phyloP scores from a whole-genome alignment of 108 stramenopile genomes.

The Parietichytrium sp. region DNA sequence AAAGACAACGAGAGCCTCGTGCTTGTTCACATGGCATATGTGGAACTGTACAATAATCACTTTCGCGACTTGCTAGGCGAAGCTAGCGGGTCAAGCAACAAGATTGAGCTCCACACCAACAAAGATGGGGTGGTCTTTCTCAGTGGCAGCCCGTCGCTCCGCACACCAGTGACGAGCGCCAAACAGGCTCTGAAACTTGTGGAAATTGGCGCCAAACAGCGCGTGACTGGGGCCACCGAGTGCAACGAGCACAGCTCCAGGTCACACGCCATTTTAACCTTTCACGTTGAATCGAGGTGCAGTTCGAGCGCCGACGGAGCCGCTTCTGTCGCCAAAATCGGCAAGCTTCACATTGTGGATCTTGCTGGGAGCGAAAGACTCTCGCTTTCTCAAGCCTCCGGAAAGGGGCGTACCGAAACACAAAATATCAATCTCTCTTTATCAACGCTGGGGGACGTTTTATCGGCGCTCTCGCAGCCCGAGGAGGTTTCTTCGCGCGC shows the following conservation, averaged over 20 bases:
- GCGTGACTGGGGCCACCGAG: conserved; percentile 52
- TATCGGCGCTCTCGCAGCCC: neutral
- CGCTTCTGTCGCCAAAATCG: neutral
- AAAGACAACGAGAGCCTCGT: neutral
- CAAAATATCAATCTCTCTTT: conserved; percentile 54
- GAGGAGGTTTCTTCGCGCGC: neutral
- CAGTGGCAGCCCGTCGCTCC: conserved; percentile 46
- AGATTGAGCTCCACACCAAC: conserved; percentile 55
- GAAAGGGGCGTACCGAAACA: neutral
- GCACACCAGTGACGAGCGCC: conserved; percentile 56
- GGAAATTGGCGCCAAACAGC: conserved; percentile 41
- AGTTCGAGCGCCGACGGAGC: neutral
- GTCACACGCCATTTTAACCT: conserved; percentile 61
- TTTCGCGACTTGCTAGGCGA: conserved; percentile 51
- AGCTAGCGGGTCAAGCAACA: neutral
- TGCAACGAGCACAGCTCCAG: conserved; percentile 61
- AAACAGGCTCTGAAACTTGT: conserved; percentile 53
- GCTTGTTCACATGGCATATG: conserved; percentile 38
- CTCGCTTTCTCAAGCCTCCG: neutral
- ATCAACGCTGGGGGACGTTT: conserved; percentile 38
- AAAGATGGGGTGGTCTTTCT: conserved; percentile 52
- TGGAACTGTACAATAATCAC: conserved; percentile 58
- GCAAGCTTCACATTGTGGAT: conserved; percentile 37
- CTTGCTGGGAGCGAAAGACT: conserved; percentile 43
- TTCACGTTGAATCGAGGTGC: conserved; percentile 53